phyloP scores from a whole-genome alignment of 1,139 yeast species.

The Suzukiozyma palmioleophila region DNA sequence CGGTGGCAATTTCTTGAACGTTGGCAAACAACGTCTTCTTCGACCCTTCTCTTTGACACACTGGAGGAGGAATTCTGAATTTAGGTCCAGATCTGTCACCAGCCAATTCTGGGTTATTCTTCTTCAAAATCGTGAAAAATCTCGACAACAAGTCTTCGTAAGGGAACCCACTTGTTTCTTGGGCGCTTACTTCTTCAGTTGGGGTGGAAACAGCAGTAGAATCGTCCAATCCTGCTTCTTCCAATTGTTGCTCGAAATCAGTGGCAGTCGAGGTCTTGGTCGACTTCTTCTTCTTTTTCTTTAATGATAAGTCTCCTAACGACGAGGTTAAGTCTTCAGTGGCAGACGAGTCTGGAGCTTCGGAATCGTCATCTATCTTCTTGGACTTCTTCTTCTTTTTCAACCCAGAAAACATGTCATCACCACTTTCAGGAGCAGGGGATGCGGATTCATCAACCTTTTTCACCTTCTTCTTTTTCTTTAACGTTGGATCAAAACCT shows the following conservation, averaged over 20 bases:
- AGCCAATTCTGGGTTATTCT: conserved; percentile 96
- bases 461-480: conserved; percentile 80
- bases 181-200: conserved; percentile 21
- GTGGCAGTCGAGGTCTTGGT: conserved; percentile 53
- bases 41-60: conserved; percentile 94
- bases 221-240: conserved; percentile 80
- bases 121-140: conserved; percentile 79
- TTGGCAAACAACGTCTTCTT: conserved; percentile 95
- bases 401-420: conserved; percentile 52
- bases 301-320: conserved; percentile 70
- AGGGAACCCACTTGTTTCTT: conserved; percentile 56
- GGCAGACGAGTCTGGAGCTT: conserved; percentile 25
- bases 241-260: conserved; percentile 87
- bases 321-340: conserved; percentile 52
- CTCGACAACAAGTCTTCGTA: conserved; percentile 76
- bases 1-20: conserved; percentile 90
- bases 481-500: conserved; percentile 73
- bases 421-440: conserved; percentile 37
- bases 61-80: conserved; percentile 96
- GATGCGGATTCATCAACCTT: conserved; percentile 29
- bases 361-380: conserved; percentile 35
- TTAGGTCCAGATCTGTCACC: conserved; percentile 92
- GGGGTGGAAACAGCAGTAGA: conserved; percentile 26
- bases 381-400: conserved; percentile 51
- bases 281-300: conserved; percentile 85